These are phyloP conservation scores for Barbatosphaeria neglecta DNA, from an alignment of 495 filamentous ascomycete species.

Conservation along the genomic window DNA sequence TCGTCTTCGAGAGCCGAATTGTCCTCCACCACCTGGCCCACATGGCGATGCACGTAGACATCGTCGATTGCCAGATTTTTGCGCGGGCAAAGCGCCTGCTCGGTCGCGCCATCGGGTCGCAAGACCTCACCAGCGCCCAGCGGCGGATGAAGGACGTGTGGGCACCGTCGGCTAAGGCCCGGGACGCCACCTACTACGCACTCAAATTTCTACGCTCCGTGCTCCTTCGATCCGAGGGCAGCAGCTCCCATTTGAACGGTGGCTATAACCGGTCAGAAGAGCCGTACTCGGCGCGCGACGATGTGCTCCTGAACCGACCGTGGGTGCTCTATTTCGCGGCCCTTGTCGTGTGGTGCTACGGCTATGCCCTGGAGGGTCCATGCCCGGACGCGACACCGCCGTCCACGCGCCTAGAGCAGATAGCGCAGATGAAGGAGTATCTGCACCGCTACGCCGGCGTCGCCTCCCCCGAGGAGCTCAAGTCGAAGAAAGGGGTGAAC, in stretches of 20 bases:
- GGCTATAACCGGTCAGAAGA: conserved; percentile 22
- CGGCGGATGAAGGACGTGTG: conserved; percentile 79
- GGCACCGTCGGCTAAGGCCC: conserved; percentile 84
- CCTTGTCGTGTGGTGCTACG: conserved; percentile 91
- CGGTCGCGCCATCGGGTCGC: conserved; percentile 70
- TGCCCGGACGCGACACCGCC: conserved; percentile 38
- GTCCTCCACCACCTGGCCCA: conserved; percentile 90
- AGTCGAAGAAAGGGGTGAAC: conserved; percentile 64
- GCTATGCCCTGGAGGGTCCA: conserved; percentile 80
- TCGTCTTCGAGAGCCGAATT: conserved; percentile 73
- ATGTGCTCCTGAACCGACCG: conserved; percentile 80
- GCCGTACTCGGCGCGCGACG: conserved; percentile 72
- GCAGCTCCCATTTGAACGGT: conserved; percentile 16
- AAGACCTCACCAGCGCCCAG: conserved; percentile 70
- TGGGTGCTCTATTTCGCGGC: conserved; percentile 97
- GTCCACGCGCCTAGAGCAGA: conserved; percentile 49
- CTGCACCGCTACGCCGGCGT: conserved; percentile 63
- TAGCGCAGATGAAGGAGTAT: conserved; percentile 69
- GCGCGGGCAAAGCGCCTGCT: conserved; percentile 75
- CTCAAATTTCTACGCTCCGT: conserved; percentile 77
- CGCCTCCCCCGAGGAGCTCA: conserved; percentile 69
- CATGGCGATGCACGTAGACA: conserved; percentile 96
- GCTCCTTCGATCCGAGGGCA: conserved; percentile 44
- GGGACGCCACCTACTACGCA: conserved; percentile 90
- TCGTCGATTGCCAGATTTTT: conserved; percentile 96